Conservation (phyloP, 2,329 filamentous ascomycete species). For the Apiospora marii region DNA sequence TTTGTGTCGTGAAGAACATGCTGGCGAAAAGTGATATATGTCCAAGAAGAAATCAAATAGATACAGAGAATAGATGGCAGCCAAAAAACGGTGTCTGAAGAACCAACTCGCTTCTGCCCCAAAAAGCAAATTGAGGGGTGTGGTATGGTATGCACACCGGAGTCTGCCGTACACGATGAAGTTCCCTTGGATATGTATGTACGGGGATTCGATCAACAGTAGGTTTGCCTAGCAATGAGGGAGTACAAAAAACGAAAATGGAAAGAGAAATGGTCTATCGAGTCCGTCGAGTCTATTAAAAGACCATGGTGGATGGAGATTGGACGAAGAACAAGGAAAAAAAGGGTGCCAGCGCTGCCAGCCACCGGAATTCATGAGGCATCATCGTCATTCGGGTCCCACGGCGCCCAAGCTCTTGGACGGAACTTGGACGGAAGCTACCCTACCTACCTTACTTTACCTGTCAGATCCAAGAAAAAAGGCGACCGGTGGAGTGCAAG, state of each 20-base stretch:
- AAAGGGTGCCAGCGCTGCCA: not conserved
- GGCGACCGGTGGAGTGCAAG: not conserved
- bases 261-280: slow-evolving; percentile 11
- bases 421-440: slow-evolving; percentile 13
- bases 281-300: slow-evolving; percentile 19
- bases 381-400: slow-evolving; percentile 18
- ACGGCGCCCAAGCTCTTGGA: slow-evolving; percentile 18
- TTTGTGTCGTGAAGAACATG: slow-evolving; percentile 24
- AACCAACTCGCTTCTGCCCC: not conserved
- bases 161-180: not conserved
- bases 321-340: not conserved
- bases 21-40: slow-evolving; percentile 6
- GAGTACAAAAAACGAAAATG: slow-evolving; percentile 5
- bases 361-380: slow-evolving; percentile 15
- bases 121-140: slow-evolving; percentile 12
- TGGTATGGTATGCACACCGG: not conserved
- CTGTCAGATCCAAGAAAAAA: slow-evolving; percentile 12
- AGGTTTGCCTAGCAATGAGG: not conserved
- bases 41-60: not conserved
- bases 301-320: slow-evolving; percentile 6
- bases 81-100: not conserved
- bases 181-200: not conserved
- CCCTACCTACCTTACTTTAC: not conserved
- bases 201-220: not conserved
- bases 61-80: not conserved